phyloP scores from a whole-genome alignment of 108 stramenopile species.

The Cyclotella sp. region DNA sequence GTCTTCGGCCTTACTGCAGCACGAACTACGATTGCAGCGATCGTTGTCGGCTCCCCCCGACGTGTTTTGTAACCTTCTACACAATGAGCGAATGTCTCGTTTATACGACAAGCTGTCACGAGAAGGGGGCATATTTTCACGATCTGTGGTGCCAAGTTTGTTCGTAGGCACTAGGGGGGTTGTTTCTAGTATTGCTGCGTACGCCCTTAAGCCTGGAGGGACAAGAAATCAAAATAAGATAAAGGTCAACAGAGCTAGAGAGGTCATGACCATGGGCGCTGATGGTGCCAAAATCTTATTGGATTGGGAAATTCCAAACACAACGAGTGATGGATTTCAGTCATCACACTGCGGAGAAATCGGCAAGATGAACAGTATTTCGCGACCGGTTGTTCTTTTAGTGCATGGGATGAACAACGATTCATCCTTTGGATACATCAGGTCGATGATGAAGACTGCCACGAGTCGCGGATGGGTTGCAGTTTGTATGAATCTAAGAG shows the following conservation, averaged over 20 bases:
- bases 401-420: conserved; percentile 90
- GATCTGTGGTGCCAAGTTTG: conserved; percentile 71
- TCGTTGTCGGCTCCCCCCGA: conserved; percentile 63
- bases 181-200: conserved; percentile 72
- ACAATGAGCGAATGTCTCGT: conserved; percentile 25
- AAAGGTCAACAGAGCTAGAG: conserved; percentile 56
- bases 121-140: conserved; percentile 58
- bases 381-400: conserved; percentile 67
- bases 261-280: conserved; percentile 68
- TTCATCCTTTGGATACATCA: conserved; percentile 87
- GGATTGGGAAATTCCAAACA: conserved; percentile 81
- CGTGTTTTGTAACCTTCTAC: conserved; percentile 64
- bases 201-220: conserved; percentile 53
- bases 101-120: conserved; percentile 37
- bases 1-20: conserved; percentile 56
- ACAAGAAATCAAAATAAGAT: conserved; percentile 9
- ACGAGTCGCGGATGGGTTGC: conserved; percentile 84
- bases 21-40: conserved; percentile 65
- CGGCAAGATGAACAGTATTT: neutral
- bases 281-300: conserved; percentile 78
- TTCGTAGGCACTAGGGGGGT: conserved; percentile 82
- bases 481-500: conserved; percentile 81
- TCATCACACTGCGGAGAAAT: neutral
- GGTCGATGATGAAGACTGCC: conserved; percentile 74
- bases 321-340: neutral